A percentile compares a stretch with the other conserved stretches of the same genome.
Evolutionary conservation across 352 stramenopile genomes (phyloP).

Genomic region (Phytophthora cryptogea): DNA sequence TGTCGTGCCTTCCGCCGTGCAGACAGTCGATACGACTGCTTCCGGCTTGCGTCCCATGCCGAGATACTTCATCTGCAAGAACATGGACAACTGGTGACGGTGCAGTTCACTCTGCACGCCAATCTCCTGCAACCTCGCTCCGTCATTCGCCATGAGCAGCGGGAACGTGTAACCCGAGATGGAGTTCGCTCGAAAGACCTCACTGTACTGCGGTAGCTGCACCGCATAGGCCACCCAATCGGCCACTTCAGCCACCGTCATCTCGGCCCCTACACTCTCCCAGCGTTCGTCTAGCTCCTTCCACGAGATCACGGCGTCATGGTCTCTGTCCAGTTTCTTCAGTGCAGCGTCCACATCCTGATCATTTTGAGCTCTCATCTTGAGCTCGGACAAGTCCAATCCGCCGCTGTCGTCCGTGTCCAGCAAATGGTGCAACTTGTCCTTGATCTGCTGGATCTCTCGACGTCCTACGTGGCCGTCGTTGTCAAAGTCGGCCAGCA

Average conservation of each 20-base stretch:
- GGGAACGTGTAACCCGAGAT: constrained; percentile 89
- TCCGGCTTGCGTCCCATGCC: constrained; percentile 74
- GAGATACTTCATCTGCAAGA: constrained; percentile 84
- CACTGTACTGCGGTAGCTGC: constrained; percentile 82
- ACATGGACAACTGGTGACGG: constrained; percentile 80
- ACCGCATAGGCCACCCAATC: constrained; percentile 85
- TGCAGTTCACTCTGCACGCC: constrained; percentile 73
- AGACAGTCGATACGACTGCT: constrained; percentile 47
- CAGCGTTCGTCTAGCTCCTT: constrained; percentile 84
- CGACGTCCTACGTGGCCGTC: constrained; percentile 72
- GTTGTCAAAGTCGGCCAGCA: constrained; percentile 81
- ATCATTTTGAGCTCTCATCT: constrained; percentile 51
- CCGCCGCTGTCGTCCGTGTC: constrained; percentile 79
- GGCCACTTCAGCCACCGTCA: constrained; percentile 82
- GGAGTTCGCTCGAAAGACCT: constrained; percentile 76
- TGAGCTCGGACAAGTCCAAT: constrained; percentile 77
- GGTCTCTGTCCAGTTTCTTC: constrained; percentile 76
- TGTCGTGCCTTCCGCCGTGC: constrained; percentile 29
- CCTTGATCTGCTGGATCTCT: constrained; percentile 83
- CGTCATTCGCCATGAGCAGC: constrained; percentile 85
- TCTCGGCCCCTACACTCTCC: constrained; percentile 81
- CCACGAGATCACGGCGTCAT: constrained; percentile 82
- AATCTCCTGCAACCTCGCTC: constrained; percentile 69
- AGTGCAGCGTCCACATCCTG: constrained; percentile 74
- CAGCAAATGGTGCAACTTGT: constrained; percentile 81